Base-by-base conservation (phyloP, 352 stramenopile species). In the Globisporangium ultimum region DNA sequence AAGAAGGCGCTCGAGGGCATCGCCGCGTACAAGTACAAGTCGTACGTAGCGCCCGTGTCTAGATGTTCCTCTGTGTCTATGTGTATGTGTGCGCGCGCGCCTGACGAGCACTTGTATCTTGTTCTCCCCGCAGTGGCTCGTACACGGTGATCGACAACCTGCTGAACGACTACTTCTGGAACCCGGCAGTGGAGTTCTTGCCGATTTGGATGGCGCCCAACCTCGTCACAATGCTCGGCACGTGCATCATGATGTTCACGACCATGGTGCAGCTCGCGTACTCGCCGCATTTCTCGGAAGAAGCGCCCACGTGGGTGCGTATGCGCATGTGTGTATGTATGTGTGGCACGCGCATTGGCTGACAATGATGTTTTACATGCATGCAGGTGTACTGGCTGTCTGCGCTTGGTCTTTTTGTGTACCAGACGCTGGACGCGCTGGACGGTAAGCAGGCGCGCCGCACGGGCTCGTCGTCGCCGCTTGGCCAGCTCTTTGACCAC, bases 401-500 rank as follows among this genome's bases (percentile, higher is more conserved):
- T 42, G 87, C 79, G n/a, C 45, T 91, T 9, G 84, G 85, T 0
- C 71, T 95, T 32, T 96, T 96, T 55, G 60, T 94, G 48, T 99
- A 99, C 70, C 96, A 99, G 78, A 99, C 96, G 24, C 75, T 99
- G 20, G 98, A 99, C 67, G 98, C 98, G 47, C 96, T 99, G 69
- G 98, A 99, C 71, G 98, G 98, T 54, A 99, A 99, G 78, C 97
- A 99, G 75, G 97, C 97, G 40, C 88, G 97, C 15, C 89, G 93
- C 63, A 99, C 97, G 17, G 76, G 78, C 48, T 91, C 84, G 15
- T 97, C 86, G 11, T 98, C 94, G 43, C 95, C 98, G 9, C 73
- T 99, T 24, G 98, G 98, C 3, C 88, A 99, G 68, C 76, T 99
- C 42, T 99, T 99, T 69, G 98, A 99, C 76, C 98, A 99, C 80